Base-by-base conservation (phyloP, 495 filamentous ascomycete species). In the Achaetomiella virescens region DNA sequence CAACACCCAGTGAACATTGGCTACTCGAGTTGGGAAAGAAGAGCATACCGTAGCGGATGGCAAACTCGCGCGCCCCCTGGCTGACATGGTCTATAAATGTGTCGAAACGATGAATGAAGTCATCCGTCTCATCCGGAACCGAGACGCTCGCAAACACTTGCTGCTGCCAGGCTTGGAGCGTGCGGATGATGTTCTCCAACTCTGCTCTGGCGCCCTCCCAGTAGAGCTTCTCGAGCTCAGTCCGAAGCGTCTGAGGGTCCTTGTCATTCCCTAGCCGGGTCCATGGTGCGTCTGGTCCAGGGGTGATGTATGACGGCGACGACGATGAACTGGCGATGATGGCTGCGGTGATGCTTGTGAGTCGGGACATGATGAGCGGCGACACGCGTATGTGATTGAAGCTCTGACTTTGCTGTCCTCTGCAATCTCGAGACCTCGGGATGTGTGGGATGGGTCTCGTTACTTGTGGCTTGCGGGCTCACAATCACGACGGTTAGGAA, bases 211-310 rank as follows among this genome's bases (percentile, higher is more conserved):
- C 40, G 8, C 54, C 54, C 15, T 51, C 46, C 54, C 54, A 57
- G n/a, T 51, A 57, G 17, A 57, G 21, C 46, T n/a, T 27, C 62
- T 70, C 54, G 6, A 57, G 24, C 47, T 57, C 54, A n/a, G 27
- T 31, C 9, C 21, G 22, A 17, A 40, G 68, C 59, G 17, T 11
- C 6, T 35, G 9, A 7, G 10, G 10, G n/a, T n/a, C n/a, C 41
- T 43, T 43, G 10, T 17, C 41, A 9, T 4, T 11, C 17, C 41
- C 41, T 2, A 43, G 9, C 41, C 2, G 21, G 9, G 41, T 21
- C 41, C 41, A 43, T 2, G 41, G 18, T 21, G 41, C 21, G 2
- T 45, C 18, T 24, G 20, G 42, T 18, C 20, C 42, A 22, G 42
- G 42, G 4, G 42, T 45, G 22, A 45, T 22, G 20, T 15, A 24